A percentile compares a stretch with the other conserved stretches of the same genome.
phyloP scores from a whole-genome alignment of 2,329 filamentous ascomycete species.

The Basipetospora chlamydospora region DNA sequence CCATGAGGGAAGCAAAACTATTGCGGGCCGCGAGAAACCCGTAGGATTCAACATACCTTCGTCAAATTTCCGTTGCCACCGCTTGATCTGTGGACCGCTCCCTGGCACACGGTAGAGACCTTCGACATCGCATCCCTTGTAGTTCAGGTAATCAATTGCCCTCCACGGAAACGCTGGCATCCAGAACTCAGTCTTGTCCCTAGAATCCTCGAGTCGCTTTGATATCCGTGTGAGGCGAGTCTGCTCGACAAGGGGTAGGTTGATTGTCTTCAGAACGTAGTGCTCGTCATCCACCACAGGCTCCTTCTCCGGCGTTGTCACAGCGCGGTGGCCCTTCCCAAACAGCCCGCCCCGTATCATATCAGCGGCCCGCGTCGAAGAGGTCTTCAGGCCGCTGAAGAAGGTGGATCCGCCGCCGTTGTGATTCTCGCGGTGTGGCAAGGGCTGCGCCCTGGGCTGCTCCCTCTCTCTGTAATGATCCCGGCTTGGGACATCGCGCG shows the following conservation, averaged over 20 bases:
- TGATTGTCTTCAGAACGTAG: slow-evolving; percentile 75
- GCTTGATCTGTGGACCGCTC: slow-evolving; percentile 78
- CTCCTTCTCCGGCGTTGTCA: slow-evolving; percentile 53
- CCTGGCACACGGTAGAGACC: slow-evolving; percentile 87
- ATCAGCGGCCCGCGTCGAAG: slow-evolving; percentile 60
- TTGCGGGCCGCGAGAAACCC: no score
- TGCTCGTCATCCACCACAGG: slow-evolving; percentile 61
- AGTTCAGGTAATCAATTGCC: slow-evolving; percentile 92
- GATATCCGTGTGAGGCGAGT: slow-evolving; percentile 84
- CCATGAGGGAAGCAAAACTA: no score
- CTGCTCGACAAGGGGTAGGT: slow-evolving; percentile 73
- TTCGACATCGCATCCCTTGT: slow-evolving; percentile 85
- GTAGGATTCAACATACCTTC: slow-evolving; percentile 41
- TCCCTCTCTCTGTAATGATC: slow-evolving; percentile 32
- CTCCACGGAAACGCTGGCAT: slow-evolving; percentile 94
- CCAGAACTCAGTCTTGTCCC: slow-evolving; percentile 97
- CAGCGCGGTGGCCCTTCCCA: slow-evolving; percentile 60
- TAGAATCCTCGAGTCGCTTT: slow-evolving; percentile 71
- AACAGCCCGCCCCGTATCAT: slow-evolving; percentile 74
- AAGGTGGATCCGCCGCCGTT: slow-evolving; percentile 49
- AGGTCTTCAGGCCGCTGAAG: slow-evolving; percentile 59
- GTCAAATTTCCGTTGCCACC: slow-evolving; percentile 86
- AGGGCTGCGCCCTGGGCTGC: slow-evolving; percentile 31
- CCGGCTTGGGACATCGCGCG: slow-evolving; percentile 28
- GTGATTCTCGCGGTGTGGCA: slow-evolving; percentile 45